Conservation (phyloP, 164 flowering plant genomes). For the Chimonanthus praecox region DNA sequence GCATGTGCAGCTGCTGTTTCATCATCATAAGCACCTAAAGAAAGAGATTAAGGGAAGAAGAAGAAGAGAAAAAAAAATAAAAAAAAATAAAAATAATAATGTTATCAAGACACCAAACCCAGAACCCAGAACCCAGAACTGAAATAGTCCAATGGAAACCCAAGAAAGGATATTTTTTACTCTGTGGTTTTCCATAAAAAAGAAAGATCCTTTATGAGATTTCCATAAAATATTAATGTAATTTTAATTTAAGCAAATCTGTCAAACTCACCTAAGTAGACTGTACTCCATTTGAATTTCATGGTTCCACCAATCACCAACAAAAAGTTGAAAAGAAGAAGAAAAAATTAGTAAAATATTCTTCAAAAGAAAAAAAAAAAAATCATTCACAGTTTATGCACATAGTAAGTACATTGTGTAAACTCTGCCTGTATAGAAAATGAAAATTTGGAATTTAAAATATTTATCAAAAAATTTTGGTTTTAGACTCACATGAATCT, state of each 20-base stretch:
- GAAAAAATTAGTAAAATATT: background rate
- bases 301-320: conserved; percentile 8
- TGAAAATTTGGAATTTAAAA: background rate
- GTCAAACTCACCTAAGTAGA: conserved; percentile 65
- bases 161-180: background rate
- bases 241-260: background rate
- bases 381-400: background rate
- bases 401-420: background rate
- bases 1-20: conserved; percentile 95
- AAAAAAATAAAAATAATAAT: background rate
- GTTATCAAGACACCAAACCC: background rate
- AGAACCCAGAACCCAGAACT: background rate
- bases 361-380: background rate
- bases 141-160: conserved; percentile 2
- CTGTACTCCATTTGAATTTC: conserved; percentile 34
- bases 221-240: background rate
- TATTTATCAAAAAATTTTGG: background rate
- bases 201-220: background rate
- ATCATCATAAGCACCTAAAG: conserved; percentile 83
- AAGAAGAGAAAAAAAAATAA: background rate
- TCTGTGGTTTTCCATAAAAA: background rate
- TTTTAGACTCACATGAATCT: no score
- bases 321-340: background rate
- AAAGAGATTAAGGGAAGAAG: background rate
- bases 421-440: no score